Percentiles rank a stretch among this genome's conserved stretches.
Evolutionary conservation across 1,284 basidiomycete species (phyloP).

Genomic region (Cryptococcus maquisensis): DNA sequence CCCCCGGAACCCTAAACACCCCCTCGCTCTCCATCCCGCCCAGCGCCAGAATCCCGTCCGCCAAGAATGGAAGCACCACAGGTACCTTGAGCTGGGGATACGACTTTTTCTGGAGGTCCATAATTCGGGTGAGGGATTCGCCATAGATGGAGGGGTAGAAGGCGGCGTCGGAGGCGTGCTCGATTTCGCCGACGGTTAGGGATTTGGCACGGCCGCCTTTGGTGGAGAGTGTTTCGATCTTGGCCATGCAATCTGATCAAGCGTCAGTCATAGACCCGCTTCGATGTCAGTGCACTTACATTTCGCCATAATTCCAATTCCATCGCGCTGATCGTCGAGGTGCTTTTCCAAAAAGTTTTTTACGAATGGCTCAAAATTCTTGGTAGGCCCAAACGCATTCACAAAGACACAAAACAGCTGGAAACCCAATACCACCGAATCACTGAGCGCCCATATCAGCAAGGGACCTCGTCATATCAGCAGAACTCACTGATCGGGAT

Average conservation of each 20-base stretch:
- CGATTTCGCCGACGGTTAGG: slow-evolving; percentile 73
- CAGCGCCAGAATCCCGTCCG: slow-evolving; percentile 80
- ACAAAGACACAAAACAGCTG: slow-evolving; percentile 82
- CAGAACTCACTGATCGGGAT: slow-evolving; percentile 64
- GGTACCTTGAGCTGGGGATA: slow-evolving; percentile 80
- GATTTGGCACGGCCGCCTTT: slow-evolving; percentile 79
- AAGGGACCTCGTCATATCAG: not conserved
- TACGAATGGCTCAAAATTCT: slow-evolving; percentile 79
- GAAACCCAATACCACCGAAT: slow-evolving; percentile 82
- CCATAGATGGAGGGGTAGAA: slow-evolving; percentile 92
- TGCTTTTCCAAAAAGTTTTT: slow-evolving; percentile 69
- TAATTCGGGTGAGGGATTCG: slow-evolving; percentile 75
- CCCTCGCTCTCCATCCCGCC: slow-evolving; percentile 79
- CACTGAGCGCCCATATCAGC: slow-evolving; percentile 51
- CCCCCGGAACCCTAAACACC: slow-evolving; percentile 85
- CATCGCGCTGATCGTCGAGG: slow-evolving; percentile 57
- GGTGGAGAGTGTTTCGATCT: slow-evolving; percentile 65
- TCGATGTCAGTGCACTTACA: slow-evolving; percentile 42
- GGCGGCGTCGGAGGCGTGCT: slow-evolving; percentile 82
- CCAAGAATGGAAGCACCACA: slow-evolving; percentile 84
- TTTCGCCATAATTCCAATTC: slow-evolving; percentile 82
- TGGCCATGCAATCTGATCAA: slow-evolving; percentile 61
- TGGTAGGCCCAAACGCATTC: slow-evolving; percentile 82
- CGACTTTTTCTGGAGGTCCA: slow-evolving; percentile 73
- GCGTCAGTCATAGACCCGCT: not conserved